Base-by-base conservation (phyloP, 2,329 filamentous ascomycete genomes). In the Scytalidium sp. region DNA sequence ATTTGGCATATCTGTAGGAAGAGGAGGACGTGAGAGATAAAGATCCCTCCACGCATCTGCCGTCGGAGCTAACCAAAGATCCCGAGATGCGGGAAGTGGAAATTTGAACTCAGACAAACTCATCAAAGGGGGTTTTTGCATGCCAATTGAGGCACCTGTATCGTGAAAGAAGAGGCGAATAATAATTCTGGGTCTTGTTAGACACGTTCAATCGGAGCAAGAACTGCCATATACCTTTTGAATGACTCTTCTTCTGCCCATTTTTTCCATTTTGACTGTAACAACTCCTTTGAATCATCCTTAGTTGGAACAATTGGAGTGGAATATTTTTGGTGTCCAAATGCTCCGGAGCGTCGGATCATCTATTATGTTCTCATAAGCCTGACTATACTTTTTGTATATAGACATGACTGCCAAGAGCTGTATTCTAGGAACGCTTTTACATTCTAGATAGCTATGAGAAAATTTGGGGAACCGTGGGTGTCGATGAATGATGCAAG, bases 281-380 rank as follows among this genome's bases (percentile, higher is more conserved):
- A 40, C 7, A 47, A 13, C 10, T 47, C 13, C 25, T 40, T 36
- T 40, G 19, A n/a, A 11, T 47, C 45, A 19, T 32, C 21, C 15
- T 36, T 40, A n/a, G 39, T 22, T 19, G 45, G 45, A n/a, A 47
- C 23, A 17, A 39, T 22, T 23, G 13, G n/a, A 23, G 21, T 32
- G 21, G 32, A 11, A 15, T 47, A 27, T 39, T 27, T 21, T 17
- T 70, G 19, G 19, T 19, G 13, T 11, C 23, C 23, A 47, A 36
- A 47, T 17, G 40, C 40, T 15, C 45, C 32, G 23, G 22, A 22
- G 23, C 45, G 45, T 22, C 45, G 45, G 22, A 47, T 32, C 45
- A 47, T 47, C 45, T 47, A 20, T n/a, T n/a, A n/a, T n/a, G n/a
- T n/a, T n/a, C n/a, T n/a, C 7, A 79, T 61, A 2, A 79, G 57